These are phyloP conservation scores for Oryza glaberrima DNA, from an alignment of 176 grass and related monocot genomes.

Conservation along the genomic window DNA sequence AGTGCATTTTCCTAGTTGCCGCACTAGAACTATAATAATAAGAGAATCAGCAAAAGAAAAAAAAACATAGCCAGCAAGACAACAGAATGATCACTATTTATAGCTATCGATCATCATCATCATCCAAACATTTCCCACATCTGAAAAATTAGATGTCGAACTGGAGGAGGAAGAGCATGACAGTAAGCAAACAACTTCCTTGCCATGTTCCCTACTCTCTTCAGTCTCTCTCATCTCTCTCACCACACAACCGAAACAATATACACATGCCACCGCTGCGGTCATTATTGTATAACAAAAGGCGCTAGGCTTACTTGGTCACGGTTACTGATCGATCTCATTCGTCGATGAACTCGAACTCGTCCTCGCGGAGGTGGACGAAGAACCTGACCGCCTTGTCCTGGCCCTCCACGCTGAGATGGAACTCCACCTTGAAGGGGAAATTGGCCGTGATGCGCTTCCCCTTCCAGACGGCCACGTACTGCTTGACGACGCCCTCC, in stretches of 20 bases:
- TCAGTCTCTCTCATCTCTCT: conserved; percentile 16
- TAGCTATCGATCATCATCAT: conserved; percentile 36
- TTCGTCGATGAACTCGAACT: conserved; percentile 81
- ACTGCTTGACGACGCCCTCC: conserved; percentile 94
- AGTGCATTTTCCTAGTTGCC: background rate
- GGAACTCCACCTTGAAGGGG: conserved; percentile 91
- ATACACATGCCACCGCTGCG: conserved; percentile 46
- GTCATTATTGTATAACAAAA: conserved; percentile 48
- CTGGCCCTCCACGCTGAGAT: conserved; percentile 59
- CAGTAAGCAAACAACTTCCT: conserved; percentile 38
- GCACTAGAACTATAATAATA: background rate
- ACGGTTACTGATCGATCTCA: conserved; percentile 30
- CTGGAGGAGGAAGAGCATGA: conserved; percentile 19
- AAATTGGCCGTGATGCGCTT: conserved; percentile 88
- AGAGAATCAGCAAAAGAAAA: conserved; percentile 9
- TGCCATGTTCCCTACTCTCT: conserved; percentile 20
- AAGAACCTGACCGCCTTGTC: conserved; percentile 80
- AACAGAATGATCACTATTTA: conserved; percentile 38
- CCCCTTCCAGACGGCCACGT: conserved; percentile 88
- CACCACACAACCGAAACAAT: conserved; percentile 38
- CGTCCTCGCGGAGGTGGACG: conserved; percentile 88
- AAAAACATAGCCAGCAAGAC: conserved; percentile 21
- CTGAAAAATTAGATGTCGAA: conserved; percentile 47
- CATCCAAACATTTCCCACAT: conserved; percentile 41
- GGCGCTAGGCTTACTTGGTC: conserved; percentile 27